phyloP scores from a whole-genome alignment of 2,329 filamentous ascomycete species.

The Aphanoascus verrucosus region DNA sequence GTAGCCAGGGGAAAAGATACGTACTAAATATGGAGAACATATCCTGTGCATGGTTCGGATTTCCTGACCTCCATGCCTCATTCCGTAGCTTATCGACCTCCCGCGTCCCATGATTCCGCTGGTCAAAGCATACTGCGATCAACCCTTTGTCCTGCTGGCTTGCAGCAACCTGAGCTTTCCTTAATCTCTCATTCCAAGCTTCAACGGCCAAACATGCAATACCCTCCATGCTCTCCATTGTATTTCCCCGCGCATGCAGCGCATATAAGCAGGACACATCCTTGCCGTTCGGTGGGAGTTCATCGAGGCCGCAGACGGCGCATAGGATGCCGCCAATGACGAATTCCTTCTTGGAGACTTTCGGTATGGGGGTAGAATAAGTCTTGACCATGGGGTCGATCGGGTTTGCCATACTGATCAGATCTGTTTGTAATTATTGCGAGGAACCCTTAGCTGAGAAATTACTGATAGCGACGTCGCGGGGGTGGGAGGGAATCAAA shows the following conservation, averaged over 20 bases:
- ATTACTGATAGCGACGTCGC: too few relatives aligned
- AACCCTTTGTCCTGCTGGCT: constrained; percentile 44
- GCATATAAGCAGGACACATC: constrained; percentile 78
- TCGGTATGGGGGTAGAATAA: constrained; percentile 15
- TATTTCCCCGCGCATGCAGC: constrained; percentile 66
- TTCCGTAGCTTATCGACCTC: constrained; percentile 59
- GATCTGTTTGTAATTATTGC: too few relatives aligned
- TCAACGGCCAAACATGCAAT: constrained; percentile 58
- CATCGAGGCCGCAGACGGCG: constrained; percentile 69
- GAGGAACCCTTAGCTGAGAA: too few relatives aligned
- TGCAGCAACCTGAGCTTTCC: constrained; percentile 23
- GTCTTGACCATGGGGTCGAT: constrained; percentile 26
- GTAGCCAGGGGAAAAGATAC: constrained; percentile 16
- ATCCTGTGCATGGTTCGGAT: constrained; percentile 73
- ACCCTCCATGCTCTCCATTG: constrained; percentile 61
- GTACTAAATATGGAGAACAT: constrained; percentile 72
- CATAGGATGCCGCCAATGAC: constrained; percentile 68
- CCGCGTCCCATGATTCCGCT: constrained; percentile 79
- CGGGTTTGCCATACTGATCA: constrained; percentile 26
- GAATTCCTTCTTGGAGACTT: constrained; percentile 54
- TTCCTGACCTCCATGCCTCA: constrained; percentile 66
- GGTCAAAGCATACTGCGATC: constrained; percentile 78
- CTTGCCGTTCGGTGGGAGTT: constrained; percentile 49
- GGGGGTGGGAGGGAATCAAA: too few relatives aligned
- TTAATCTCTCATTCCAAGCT: constrained; percentile 51